Percentiles rank a stretch among this genome's conserved stretches.
Evolutionary conservation across 352 stramenopile species (phyloP).

Genomic region (Peronospora destructor): DNA sequence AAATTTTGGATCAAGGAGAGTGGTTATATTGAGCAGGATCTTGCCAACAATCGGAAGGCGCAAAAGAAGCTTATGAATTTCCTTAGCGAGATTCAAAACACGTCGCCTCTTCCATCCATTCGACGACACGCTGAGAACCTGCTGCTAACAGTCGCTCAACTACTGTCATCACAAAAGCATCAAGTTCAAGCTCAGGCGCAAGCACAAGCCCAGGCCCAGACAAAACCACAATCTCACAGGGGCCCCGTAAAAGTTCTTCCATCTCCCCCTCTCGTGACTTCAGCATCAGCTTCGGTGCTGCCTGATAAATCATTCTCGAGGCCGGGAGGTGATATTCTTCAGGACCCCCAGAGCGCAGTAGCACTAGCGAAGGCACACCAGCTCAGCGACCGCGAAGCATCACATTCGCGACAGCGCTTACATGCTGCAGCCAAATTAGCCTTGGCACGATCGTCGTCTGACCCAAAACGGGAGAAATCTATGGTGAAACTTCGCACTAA

Average conservation of each 20-base stretch:
- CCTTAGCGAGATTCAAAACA: conserved; percentile 69
- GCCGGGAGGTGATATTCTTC: conserved; percentile 16
- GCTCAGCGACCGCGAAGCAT: conserved; percentile 27
- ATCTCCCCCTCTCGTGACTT: conserved; percentile 23
- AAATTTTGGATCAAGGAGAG: conserved; percentile 88
- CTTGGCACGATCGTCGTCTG: conserved; percentile 61
- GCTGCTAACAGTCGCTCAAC: conserved; percentile 49
- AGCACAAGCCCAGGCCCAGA: conserved; percentile 18
- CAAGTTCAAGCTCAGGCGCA: conserved; percentile 20
- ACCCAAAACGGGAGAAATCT: conserved; percentile 64
- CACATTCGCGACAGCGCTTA: conserved; percentile 32
- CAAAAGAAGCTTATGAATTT: conserved; percentile 73
- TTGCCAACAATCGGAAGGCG: conserved; percentile 52
- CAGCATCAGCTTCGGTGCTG: conserved; percentile 26
- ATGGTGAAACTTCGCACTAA: conserved; percentile 60
- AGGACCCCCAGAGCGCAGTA: conserved; percentile 18
- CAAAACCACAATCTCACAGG: conserved; percentile 19
- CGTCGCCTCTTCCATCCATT: conserved; percentile 69
- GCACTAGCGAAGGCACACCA: conserved; percentile 25
- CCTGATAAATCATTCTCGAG: conserved; percentile 15
- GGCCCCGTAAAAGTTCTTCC: conserved; percentile 11
- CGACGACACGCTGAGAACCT: conserved; percentile 67
- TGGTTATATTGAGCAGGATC: conserved; percentile 73
- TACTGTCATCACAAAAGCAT: conserved; percentile 50
- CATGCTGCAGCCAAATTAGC: conserved; percentile 60